Conservation (phyloP, 2,329 filamentous ascomycete genomes). For the Xylaria sp. region DNA sequence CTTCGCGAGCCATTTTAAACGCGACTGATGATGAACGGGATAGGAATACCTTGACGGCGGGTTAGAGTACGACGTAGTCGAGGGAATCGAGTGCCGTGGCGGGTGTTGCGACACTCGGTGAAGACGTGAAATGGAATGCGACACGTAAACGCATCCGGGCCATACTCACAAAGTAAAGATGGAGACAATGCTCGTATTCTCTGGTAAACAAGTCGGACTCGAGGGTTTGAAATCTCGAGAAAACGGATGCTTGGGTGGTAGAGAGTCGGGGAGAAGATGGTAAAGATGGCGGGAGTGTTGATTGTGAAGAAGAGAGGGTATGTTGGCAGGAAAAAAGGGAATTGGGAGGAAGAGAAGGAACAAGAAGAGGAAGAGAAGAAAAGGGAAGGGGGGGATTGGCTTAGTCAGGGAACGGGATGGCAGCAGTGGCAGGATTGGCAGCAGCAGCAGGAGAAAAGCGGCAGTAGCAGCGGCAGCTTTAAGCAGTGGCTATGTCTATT, state of each 20-base stretch:
- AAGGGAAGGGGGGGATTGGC: constrained; percentile 8
- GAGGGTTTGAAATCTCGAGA: not conserved
- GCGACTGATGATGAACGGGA: constrained; percentile 3
- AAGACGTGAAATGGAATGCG: constrained; percentile 29
- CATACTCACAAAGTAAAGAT: constrained; percentile 11
- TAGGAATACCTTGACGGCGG: constrained; percentile 19
- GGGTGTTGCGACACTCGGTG: constrained; percentile 24
- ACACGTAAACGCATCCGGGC: constrained; percentile 20
- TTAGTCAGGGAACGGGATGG: constrained; percentile 14
- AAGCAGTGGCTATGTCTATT: too few species aligned
- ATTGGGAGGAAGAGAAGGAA: constrained; percentile 7
- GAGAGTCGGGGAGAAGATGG: constrained; percentile 3
- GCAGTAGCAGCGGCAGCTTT: too few species aligned
- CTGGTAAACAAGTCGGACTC: not conserved
- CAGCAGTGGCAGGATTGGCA: constrained; percentile 4
- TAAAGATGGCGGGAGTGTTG: not conserved
- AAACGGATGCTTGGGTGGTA: constrained; percentile 9
- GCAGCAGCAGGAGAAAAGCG: too few species aligned
- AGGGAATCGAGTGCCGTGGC: constrained; percentile 3
- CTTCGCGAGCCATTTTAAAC: constrained; percentile 43
- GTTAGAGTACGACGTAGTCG: constrained; percentile 26
- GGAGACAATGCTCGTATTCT: constrained; percentile 3
- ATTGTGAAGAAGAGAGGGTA: constrained; percentile 1
- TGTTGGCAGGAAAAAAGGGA: constrained; percentile 4
- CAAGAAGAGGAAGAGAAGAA: constrained; percentile 14